Evolutionary conservation across 352 stramenopile species (phyloP), one percentile per base, ranked within the genome.

Genomic region (Phytophthora pinifolia): DNA sequence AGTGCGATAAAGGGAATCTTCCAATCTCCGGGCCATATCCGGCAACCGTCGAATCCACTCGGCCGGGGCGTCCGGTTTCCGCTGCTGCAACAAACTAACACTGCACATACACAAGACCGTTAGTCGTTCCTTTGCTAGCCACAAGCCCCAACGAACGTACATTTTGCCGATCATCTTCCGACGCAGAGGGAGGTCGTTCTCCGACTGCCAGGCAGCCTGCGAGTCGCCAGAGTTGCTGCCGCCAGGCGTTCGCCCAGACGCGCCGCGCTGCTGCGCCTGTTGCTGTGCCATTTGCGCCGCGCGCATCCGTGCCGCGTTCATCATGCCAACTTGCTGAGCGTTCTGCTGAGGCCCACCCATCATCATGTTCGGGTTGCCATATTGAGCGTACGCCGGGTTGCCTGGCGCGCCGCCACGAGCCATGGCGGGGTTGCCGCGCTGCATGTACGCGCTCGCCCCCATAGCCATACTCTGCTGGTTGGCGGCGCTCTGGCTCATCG

Each of bases 31-130:
- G 6, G 97, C 97, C 96, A 99, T 99, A 65, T 99, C 94, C 4
- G 96, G 96, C 25, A 99, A 72, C 59, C 98, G 97, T 41, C 97
- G 89, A 52, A 99, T 93, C 96, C 96, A 99, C 71, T 99, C 96
- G 20, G 94, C 79, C 9, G 95, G 92, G 14, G 97, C 96, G 71
- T 99, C 96, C 2, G 96, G 96, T 46, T 98, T 98, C 20, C 97
- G 83, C 61, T 98, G 89, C 67, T 98, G 89, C 38, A 99, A 72
- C 46, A 99, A 74, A 69, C 96, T 97, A 44, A 98, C 95, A 70
- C 78, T 88, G n/a, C n/a, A n/a, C n/a, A n/a, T n/a, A n/a, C n/a
- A n/a, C n/a, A n/a, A n/a, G n/a, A n/a, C n/a, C n/a, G n/a, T n/a
- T n/a, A n/a, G n/a, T n/a, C n/a, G n/a, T n/a, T n/a, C n/a, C n/a